Base-by-base conservation (phyloP, 768 basidiomycete genomes). In the Gymnopilus junonius region DNA sequence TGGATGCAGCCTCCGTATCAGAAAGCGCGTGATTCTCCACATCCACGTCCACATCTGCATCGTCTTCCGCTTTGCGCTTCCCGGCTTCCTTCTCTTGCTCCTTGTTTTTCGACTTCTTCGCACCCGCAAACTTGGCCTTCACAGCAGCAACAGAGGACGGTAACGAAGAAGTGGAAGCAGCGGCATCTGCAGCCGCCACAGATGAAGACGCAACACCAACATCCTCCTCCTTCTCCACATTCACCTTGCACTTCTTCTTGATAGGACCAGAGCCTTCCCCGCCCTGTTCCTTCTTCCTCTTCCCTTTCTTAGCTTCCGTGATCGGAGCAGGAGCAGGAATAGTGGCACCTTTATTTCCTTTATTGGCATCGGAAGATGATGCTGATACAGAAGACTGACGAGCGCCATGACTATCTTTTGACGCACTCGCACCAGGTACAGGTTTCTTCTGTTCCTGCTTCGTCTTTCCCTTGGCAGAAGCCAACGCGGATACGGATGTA, bases 181-280 rank as follows among this genome's bases (percentile, higher is more conserved):
- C n/a, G n/a, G n/a, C n/a, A n/a, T n/a, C n/a, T n/a, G n/a, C n/a
- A n/a, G n/a, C n/a, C n/a, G n/a, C n/a, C n/a, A n/a, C n/a, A n/a
- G n/a, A n/a, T n/a, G n/a, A 66, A 23, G 50, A 67, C 20, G 67
- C 70, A 8, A 29, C 32, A 32, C 35, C 65, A n/a, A n/a, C n/a
- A 17, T 56, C 43, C 5, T 51, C 64, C 34, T 66, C 65, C 58
- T 69, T 55, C 21, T 65, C 21, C 2, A n/a, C n/a, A 3, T 60
- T 58, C 34, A 68, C 63, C 67, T 72, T 75, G 55, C 71, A 70
- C 61, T 74, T 74, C 66, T 66, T 69, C 65, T 72, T 72, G 53
- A 39, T 51, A 20, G 54, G 61, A 14, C 51, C 61, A 20, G 54
- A 59, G 11, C 51, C 61, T 20, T 66, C 58, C 20, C 31, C 11